Percentiles rank a stretch among this genome's conserved stretches.
Evolutionary conservation across 306 rosid species (phyloP).

Genomic region (Acacia melanoxylon): DNA sequence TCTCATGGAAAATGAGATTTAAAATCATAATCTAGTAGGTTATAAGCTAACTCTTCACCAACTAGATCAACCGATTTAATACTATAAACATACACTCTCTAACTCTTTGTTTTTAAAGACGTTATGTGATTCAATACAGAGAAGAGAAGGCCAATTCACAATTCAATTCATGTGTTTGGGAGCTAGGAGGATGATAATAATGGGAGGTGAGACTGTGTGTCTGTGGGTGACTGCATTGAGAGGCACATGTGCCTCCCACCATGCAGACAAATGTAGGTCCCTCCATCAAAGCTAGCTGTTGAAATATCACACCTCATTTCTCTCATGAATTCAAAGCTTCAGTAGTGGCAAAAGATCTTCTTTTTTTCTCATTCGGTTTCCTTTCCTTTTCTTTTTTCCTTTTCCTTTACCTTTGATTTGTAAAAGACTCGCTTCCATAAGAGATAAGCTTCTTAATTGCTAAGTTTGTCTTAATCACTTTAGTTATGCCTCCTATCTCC

Average conservation of each 20-base stretch:
- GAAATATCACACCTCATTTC: constrained; percentile 45
- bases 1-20: too few relatives aligned
- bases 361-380: neutral
- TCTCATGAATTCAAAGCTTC: constrained; percentile 44
- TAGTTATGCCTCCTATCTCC: constrained; percentile 15
- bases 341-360: constrained; percentile 42
- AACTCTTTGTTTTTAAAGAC: neutral
- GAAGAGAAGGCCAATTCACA: constrained; percentile 21
- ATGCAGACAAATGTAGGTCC: constrained; percentile 68
- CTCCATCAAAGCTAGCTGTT: constrained; percentile 48
- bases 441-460: constrained; percentile 32
- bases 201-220: constrained; percentile 41
- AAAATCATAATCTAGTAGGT: too few relatives aligned
- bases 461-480: constrained; percentile 41
- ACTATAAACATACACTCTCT: neutral
- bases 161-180: constrained; percentile 16
- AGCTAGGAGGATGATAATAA: constrained; percentile 42
- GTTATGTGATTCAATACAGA: neutral
- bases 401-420: constrained; percentile 16
- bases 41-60: too few relatives aligned
- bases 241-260: constrained; percentile 73
- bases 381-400: neutral
- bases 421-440: constrained; percentile 7
- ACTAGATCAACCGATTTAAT: too few relatives aligned
- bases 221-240: constrained; percentile 61